Base-by-base conservation (phyloP, 768 basidiomycete species). In the Psilocybe cubensis region DNA sequence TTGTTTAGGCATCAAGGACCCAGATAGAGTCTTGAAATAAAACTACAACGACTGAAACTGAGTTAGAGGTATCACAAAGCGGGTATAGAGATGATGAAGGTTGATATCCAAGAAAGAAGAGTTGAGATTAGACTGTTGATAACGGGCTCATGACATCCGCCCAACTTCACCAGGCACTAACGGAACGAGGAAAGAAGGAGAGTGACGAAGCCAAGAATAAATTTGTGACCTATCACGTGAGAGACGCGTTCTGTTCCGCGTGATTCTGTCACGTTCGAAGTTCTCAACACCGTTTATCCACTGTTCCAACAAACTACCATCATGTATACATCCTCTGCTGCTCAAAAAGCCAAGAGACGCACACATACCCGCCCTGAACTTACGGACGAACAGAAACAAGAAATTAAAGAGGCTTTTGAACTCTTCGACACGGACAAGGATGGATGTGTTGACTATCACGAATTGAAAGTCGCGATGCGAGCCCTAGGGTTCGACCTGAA, bases 391-490 rank as follows among this genome's bases (percentile, higher is more conserved):
- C 92, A 94, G 67, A 92, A 92, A 66, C 92, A 94, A 66, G 97
- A 99, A 74, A 96, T 98, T 54, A 95, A 95, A 72, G 97, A 99
- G 68, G 97, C 97, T 0, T 99, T 99, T 68, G 96, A 98, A 73
- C 87, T 99, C 53, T 99, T 99, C 70, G 97, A 99, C 76, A 92
- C 95, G 43, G 97, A 99, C 82, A 97, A 98, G 79, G 97, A 99
- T 68, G 93, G 93, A 29, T 87, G 83, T 50, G 80, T 98, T 55
- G 97, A 98, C 76, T 98, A 98, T 75, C 97, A 99, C 76, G 97
- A 99, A 71, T 83, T 98, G 66, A 99, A 98, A 74, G 97, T 99
- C 67, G 95, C 96, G 50, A 96, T 99, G 93, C 84, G 97, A 43
- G 97, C 97, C 1, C 76, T 99, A 57, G 97, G 97, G 1, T 98